Base-by-base conservation (phyloP, 2,329 filamentous ascomycete species). In the Stagonosporopsis cucurbitacearum region DNA sequence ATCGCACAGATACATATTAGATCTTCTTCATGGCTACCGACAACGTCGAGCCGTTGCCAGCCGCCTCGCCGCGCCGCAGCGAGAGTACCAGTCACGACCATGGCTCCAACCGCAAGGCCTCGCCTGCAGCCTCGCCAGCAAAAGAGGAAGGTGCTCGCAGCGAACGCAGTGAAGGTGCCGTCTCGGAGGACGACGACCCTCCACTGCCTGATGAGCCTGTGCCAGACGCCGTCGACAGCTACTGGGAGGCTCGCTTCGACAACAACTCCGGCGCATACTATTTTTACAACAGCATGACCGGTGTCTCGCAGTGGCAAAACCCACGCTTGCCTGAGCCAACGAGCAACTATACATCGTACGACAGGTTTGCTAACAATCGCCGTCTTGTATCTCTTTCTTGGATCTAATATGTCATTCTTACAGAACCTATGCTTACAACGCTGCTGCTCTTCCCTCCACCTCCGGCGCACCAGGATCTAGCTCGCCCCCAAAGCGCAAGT, bases 191-290 rank as follows among this genome's bases (percentile, higher is more conserved):
- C 8, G 51, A 54, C 22, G 56, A 60, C 11, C 60, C 75, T 51
- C 74, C 75, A 13, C 71, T 79, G 11, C 85, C 85, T 46, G 74
- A 80, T 50, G 84, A 86, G 74, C 77, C 80, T 33, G 79, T 74
- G 25, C 70, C 68, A 59, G 54, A 49, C 30, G 56, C 53, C 20
- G 73, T 81, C 49, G 82, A 88, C 54, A 85, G 88, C 72, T 92
- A 92, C 56, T 96, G 92, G 92, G 87, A 90, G 56, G 87, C 86
- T 32, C 81, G 90, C 55, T 96, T 90, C 90, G 91, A 96, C 66
- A 77, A 83, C 22, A 81, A 75, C 47, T 82, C 84, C 1, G 83
- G 88, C 61, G 83, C 86, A 4, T 96, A 87, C 79, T 96, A 92
- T 78, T 96, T 96, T 77, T 87, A 88, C 80, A 96, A 96, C 73